Percentiles rank a stretch among this genome's conserved stretches.
phyloP scores from a whole-genome alignment of 2,329 filamentous ascomycete genomes.

The Xylariaceae sp. region DNA sequence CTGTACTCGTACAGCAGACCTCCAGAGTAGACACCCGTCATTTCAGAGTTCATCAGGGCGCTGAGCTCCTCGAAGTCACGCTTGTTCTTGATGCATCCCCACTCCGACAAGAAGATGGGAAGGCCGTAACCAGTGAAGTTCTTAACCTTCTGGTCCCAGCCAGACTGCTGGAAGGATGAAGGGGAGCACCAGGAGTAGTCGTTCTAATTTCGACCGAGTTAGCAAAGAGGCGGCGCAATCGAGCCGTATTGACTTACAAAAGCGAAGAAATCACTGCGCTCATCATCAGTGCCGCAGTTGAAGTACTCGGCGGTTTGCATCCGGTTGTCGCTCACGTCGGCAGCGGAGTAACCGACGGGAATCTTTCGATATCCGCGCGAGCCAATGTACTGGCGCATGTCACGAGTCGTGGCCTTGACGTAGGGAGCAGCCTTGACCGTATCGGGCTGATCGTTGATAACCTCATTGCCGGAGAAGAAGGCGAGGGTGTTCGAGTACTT shows the following conservation, averaged over 20 bases:
- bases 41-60: conserved; percentile 72
- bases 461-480: conserved; percentile 79
- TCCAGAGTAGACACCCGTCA: conserved; percentile 89
- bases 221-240: conserved; percentile 14
- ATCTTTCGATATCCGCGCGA: conserved; percentile 57
- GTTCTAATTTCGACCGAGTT: conserved; percentile 43
- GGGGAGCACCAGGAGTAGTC: conserved; percentile 81
- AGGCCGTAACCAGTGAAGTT: conserved; percentile 82
- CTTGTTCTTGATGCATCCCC: conserved; percentile 77
- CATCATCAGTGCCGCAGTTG: conserved; percentile 83
- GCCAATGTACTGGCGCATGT: conserved; percentile 67
- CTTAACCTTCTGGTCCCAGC: conserved; percentile 84
- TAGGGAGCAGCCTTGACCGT: conserved; percentile 65
- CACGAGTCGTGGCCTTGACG: conserved; percentile 73
- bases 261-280: conserved; percentile 82
- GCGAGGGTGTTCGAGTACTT: conserved; percentile 82
- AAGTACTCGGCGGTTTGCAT: conserved; percentile 84
- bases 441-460: conserved; percentile 61
- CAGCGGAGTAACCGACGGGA: conserved; percentile 71
- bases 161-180: conserved; percentile 62
- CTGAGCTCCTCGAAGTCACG: conserved; percentile 76
- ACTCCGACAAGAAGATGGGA: conserved; percentile 92
- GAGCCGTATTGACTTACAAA: conserved; percentile 44
- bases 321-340: conserved; percentile 80
- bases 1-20: conserved; percentile 96